Evolutionary conservation across 495 filamentous ascomycete species (phyloP), one percentile per base, ranked within the genome.

Genomic region (Penicillium parvum): DNA sequence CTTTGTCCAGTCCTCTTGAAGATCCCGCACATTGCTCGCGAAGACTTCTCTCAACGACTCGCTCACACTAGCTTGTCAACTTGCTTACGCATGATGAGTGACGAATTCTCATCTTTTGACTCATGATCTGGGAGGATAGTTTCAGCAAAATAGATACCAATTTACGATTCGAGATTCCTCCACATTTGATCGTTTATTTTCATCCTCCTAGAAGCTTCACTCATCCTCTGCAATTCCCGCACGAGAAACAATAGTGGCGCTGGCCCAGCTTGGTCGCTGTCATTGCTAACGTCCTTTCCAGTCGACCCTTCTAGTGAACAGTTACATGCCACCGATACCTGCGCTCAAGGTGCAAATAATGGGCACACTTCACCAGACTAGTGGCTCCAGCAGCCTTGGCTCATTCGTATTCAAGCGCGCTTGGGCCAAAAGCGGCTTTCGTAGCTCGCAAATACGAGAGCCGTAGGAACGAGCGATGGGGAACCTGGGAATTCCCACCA

Each of bases 71-170:
- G 39, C 47, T 23, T 19, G n/a, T 19, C 19, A 30, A 38, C 32
- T 57, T 22, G 46, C 14, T 58, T 50, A 57, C 53, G 51, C 36
- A 45, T 52, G 55, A 64, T 62, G 53, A 58, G 32, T 61, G 50
- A 62, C 44, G 63, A 64, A 50, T 29, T 27, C 33, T 41, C 39
- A 44, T 30, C 32, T 40, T 26, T 55, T 42, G 32, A 39, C 45
- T 55, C 23, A 45, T 40, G 43, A 53, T 49, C 47, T 30, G 25
- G 33, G 43, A 49, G 32, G 49, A 43, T 41, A 12, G 25, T 14
- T 34, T 32, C 44, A 43, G 45, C 37, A 47, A 54, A 58, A 46
- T 52, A 59, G 61, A 64, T 63, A 62, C 63, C 63, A 62, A 51
- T 46, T 56, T 23, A 43, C 39, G 37, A 30, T 43, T 47, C 33